Evolutionary conservation across 257 asterid genomes (phyloP), one percentile per base, ranked within the genome.

Genomic region (Solanum chaucha): DNA sequence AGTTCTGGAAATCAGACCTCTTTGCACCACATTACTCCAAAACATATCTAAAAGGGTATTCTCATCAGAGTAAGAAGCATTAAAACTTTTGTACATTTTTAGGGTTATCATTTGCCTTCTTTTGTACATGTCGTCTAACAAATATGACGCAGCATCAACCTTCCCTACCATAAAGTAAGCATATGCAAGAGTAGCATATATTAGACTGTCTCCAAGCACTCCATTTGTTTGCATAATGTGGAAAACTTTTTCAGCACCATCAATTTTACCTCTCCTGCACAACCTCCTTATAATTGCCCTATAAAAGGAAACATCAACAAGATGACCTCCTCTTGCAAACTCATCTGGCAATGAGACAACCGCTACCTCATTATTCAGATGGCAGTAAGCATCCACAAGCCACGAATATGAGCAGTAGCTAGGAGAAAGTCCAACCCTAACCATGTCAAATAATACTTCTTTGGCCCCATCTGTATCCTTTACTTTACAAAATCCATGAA

Each of bases 91-190:
- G 89, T 89, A 95, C 59, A 95, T 89, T 85, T 89, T 90, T 59
- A 92, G 92, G 59, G 94, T 95, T 85, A 97, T 91, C 95, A 94
- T 92, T 46, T 94, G 70, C 82, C 98, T 91, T 91, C 92, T 92
- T 88, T 85, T 89, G 91, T 91, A 90, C 99, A 97, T 97, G 91
- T 92, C 97, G 48, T 97, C 98, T 3, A 94, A 90, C 92, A 93
- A 90, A 41, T 84, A 89, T 35, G 91, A 90, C 72, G 91, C 91
- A 72, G 94, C 89, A 38, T 3, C 86, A 82, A 20, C 71, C 87
- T 93, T 92, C 24, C 97, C 98, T 12, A 4, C 90, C 90, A 92
- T 94, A 71, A 89, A 90, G 84, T 89, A 92, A 34, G 95, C 95
- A 89, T 93, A 93, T n/a, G 98, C 98, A 86, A 97, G 87, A 89